Percentiles rank a stretch among this genome's conserved stretches.
These are phyloP conservation scores for Carex arenaria DNA, from an alignment of 202 grass and related monocot genomes.

Conservation along the genomic window DNA sequence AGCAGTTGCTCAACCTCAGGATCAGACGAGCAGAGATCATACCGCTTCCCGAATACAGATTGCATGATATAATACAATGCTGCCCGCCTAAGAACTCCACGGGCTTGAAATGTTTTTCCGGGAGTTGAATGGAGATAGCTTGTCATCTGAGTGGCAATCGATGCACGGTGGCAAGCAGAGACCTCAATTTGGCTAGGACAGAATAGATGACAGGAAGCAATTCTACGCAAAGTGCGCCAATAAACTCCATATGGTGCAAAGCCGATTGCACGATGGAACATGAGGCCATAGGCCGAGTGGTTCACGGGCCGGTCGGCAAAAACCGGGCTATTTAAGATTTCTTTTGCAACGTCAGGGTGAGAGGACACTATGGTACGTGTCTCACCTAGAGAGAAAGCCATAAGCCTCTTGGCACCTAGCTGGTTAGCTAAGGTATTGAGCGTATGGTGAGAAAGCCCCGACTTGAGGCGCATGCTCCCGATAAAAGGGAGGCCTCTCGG, in stretches of 20 bases:
- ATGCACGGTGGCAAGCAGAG: slow-evolving; percentile 45
- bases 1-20: slow-evolving; percentile 54
- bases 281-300: slow-evolving; percentile 72
- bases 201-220: slow-evolving; percentile 65
- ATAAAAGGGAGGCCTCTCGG: slow-evolving; percentile 53
- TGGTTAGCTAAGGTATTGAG: slow-evolving; percentile 34
- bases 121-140: slow-evolving; percentile 10
- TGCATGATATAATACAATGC: slow-evolving; percentile 81
- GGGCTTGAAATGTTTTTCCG: slow-evolving; percentile 22
- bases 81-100: slow-evolving; percentile 49
- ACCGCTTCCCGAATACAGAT: slow-evolving; percentile 74
- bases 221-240: slow-evolving; percentile 61
- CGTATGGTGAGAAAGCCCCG: slow-evolving; percentile 51
- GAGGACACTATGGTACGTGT: slow-evolving; percentile 56
- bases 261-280: slow-evolving; percentile 87
- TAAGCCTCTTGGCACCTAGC: slow-evolving; percentile 55
- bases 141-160: slow-evolving; percentile 34
- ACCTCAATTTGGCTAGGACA: slow-evolving; percentile 54
- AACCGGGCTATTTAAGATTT: slow-evolving; percentile 60
- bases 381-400: slow-evolving; percentile 73
- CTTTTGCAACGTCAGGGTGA: slow-evolving; percentile 68
- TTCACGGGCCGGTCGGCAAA: slow-evolving; percentile 64
- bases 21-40: slow-evolving; percentile 29
- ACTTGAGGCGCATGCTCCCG: slow-evolving; percentile 76
- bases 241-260: slow-evolving; percentile 73